phyloP scores from a whole-genome alignment of 768 basidiomycete species.

The Hortiboletus campestris region DNA sequence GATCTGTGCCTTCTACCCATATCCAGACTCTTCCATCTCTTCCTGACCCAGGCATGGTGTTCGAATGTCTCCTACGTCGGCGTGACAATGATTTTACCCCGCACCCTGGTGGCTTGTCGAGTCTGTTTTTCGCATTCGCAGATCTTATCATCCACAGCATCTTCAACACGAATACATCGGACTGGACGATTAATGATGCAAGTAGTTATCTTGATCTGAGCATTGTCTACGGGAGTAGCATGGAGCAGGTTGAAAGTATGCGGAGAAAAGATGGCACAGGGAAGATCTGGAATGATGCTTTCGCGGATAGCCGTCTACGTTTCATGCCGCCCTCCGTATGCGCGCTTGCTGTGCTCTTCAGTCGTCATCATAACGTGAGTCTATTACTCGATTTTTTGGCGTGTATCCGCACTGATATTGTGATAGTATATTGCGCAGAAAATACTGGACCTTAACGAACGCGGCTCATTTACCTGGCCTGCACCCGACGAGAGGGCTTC shows the following conservation, averaged over 20 bases:
- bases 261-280: conserved; percentile 67
- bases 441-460: conserved; percentile 68
- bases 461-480: conserved; percentile 39
- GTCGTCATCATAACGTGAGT: conserved; percentile 72
- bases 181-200: conserved; percentile 56
- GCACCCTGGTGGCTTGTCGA: conserved; percentile 70
- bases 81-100: conserved; percentile 36
- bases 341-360: conserved; percentile 66
- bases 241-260: conserved; percentile 46
- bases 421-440: conserved; percentile 66
- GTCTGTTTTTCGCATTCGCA: conserved; percentile 77
- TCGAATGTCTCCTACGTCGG: conserved; percentile 62
- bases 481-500: conserved; percentile 16
- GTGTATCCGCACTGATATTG: conserved; percentile 5
- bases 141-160: conserved; percentile 71
- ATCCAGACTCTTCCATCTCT: conserved; percentile 43
- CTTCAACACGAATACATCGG: conserved; percentile 54
- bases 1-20: conserved; percentile 54
- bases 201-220: conserved; percentile 78
- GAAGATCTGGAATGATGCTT: conserved; percentile 62
- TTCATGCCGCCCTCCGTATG: conserved; percentile 72
- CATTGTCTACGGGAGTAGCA: conserved; percentile 66
- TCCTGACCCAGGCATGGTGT: conserved; percentile 66
- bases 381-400: neutral
- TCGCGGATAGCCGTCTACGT: conserved; percentile 63